phyloP scores from a whole-genome alignment of 192 early-diverging fungal species.

The Jimgerdemannia lactiflua region DNA sequence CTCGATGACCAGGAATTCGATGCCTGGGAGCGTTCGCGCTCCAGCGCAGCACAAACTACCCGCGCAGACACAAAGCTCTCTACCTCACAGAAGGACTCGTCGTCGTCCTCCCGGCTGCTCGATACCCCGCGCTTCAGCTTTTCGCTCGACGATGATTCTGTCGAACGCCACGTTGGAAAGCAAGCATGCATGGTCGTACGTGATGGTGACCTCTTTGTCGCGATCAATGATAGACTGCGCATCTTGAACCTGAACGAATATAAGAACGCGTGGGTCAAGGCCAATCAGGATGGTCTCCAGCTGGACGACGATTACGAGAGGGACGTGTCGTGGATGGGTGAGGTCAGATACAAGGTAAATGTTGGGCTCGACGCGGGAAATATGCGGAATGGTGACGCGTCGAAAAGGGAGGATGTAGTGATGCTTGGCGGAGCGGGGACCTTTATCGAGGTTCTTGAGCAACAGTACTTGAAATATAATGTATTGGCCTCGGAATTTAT shows the following conservation, averaged over 20 bases:
- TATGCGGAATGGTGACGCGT: not conserved
- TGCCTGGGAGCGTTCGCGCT: no score
- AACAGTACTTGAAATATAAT: no score
- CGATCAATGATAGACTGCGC: constrained; percentile 54
- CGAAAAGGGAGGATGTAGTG: no score
- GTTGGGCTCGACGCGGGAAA: constrained; percentile 1
- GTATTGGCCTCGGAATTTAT: no score
- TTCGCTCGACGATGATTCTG: constrained; percentile 21
- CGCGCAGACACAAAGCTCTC: no score
- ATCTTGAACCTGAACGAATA: constrained; percentile 56
- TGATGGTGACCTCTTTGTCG: constrained; percentile 60
- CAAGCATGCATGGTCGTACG: constrained; percentile 36
- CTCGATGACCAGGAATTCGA: no score
- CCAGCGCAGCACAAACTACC: no score
- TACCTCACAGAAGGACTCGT: no score
- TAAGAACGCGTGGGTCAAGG: constrained; percentile 56
- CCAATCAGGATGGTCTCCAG: constrained; percentile 5
- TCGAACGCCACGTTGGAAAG: constrained; percentile 11
- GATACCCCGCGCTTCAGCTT: not conserved
- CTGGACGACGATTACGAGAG: constrained; percentile 14
- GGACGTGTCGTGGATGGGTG: constrained; percentile 34
- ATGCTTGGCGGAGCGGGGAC: no score
- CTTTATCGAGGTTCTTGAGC: no score
- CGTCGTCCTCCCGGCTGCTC: no score
- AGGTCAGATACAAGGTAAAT: constrained; percentile 3